Evolutionary conservation across 176 grass and related monocot species (phyloP).

Genomic region (Microstegium vimineum): DNA sequence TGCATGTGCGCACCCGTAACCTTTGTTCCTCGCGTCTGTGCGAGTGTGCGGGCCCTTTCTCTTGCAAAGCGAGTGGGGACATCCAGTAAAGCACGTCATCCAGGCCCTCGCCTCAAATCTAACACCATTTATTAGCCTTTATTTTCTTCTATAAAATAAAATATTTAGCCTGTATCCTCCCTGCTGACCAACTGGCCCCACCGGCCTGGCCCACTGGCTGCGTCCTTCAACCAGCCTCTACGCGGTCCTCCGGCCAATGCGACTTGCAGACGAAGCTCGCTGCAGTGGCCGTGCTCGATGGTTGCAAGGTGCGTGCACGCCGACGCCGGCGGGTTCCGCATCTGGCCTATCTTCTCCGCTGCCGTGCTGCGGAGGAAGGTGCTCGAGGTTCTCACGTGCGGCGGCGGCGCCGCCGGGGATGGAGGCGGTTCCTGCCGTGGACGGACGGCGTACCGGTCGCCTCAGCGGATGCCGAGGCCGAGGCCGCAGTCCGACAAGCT

Average conservation of each 20-base stretch:
- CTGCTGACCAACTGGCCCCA: conserved; percentile 2
- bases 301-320: conserved; percentile 37
- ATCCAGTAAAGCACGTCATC: too few relatives aligned
- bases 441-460: conserved; percentile 17
- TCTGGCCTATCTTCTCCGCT: conserved; percentile 64
- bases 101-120: background rate
- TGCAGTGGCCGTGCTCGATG: too few relatives aligned
- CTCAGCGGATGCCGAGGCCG: conserved; percentile 23
- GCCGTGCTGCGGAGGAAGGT: conserved; percentile 52
- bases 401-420: background rate
- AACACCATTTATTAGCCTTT: conserved; percentile 17
- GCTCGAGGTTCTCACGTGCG: conserved; percentile 54
- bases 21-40: too few relatives aligned
- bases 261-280: too few relatives aligned
- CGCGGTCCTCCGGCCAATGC: conserved; percentile 32
- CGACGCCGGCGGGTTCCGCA: conserved; percentile 36
- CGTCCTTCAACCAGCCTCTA: background rate
- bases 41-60: too few relatives aligned
- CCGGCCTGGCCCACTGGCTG: background rate
- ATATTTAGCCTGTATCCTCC: background rate
- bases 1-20: too few relatives aligned
- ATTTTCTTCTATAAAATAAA: background rate
- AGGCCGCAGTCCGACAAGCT: conserved; percentile 55
- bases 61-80: too few relatives aligned
- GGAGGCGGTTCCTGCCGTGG: background rate